These are phyloP conservation scores for Beauveria australis DNA, from an alignment of 2,329 filamentous ascomycete species.

Conservation along the genomic window DNA sequence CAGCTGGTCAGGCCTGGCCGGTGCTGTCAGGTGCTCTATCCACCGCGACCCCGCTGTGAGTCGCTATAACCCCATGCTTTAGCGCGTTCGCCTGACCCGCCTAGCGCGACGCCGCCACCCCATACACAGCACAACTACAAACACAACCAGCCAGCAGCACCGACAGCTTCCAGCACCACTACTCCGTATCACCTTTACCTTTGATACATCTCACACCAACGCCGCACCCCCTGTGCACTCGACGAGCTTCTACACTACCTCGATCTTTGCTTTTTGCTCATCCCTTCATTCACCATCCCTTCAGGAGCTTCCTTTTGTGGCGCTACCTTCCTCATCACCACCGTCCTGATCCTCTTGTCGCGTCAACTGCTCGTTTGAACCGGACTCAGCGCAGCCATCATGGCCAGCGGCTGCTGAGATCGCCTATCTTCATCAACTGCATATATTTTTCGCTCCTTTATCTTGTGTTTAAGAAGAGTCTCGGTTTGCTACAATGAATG, in stretches of 20 bases:
- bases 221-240: background rate
- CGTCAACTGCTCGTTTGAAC: background rate
- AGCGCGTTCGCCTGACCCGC: conserved; percentile 5
- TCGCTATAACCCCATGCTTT: background rate
- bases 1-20: background rate
- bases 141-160: background rate
- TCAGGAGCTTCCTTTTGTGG: background rate
- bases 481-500: conserved; percentile 63
- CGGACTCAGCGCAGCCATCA: background rate
- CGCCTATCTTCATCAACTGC: background rate
- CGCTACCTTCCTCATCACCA: background rate
- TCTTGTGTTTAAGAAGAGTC: background rate
- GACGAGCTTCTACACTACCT: background rate
- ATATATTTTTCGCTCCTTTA: background rate
- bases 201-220: background rate
- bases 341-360: background rate
- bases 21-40: background rate
- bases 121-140: background rate
- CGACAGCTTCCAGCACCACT: background rate
- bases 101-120: background rate
- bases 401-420: background rate
- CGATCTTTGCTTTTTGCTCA: no score
- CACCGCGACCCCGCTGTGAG: background rate
- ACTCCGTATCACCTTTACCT: no score
- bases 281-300: background rate